A percentile compares a stretch with the other conserved stretches of the same genome.
Conservation (phyloP, 2,329 filamentous ascomycete genomes). For the Cordyceps farinosa region DNA sequence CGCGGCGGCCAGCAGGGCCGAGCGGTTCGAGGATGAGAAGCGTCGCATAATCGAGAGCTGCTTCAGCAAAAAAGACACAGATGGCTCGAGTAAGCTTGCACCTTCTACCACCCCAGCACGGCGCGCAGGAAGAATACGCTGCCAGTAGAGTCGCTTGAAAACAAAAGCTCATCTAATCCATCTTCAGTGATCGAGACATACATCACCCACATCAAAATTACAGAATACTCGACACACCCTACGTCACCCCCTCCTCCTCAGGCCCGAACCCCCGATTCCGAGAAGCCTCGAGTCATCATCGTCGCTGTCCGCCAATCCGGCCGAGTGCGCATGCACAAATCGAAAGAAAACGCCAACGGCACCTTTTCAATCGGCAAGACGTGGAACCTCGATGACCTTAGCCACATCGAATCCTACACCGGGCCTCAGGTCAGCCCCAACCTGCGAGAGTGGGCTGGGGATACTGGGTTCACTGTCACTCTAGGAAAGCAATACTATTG, state of each 20-base stretch:
- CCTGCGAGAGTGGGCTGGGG: conserved; percentile 73
- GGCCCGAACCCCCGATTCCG: conserved; percentile 63
- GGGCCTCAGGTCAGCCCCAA: conserved; percentile 54
- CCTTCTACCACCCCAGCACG: conserved; percentile 7
- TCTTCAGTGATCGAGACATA: conserved; percentile 70
- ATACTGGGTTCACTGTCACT: conserved; percentile 80
- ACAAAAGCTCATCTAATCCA: conserved; percentile 18
- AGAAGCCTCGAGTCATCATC: conserved; percentile 89
- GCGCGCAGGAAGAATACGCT: neutral
- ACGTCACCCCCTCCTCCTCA: conserved; percentile 80
- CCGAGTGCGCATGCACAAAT: conserved; percentile 92
- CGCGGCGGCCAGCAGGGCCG: conserved; percentile 51
- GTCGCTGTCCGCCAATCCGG: conserved; percentile 91
- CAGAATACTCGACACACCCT: conserved; percentile 79
- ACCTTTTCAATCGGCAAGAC: conserved; percentile 97
- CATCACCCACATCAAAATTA: conserved; percentile 92
- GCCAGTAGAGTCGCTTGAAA: too few relatives aligned
- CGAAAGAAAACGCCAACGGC: conserved; percentile 89
- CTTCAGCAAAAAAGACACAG: conserved; percentile 83
- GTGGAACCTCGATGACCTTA: conserved; percentile 91
- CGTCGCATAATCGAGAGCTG: conserved; percentile 90
- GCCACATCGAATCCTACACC: conserved; percentile 77
- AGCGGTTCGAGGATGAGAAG: conserved; percentile 96
- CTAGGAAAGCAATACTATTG: conserved; percentile 96
- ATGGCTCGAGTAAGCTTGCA: conserved; percentile 70